Evolutionary conservation across 2,329 filamentous ascomycete species (phyloP).

Genomic region (Colletotrichum sp.): DNA sequence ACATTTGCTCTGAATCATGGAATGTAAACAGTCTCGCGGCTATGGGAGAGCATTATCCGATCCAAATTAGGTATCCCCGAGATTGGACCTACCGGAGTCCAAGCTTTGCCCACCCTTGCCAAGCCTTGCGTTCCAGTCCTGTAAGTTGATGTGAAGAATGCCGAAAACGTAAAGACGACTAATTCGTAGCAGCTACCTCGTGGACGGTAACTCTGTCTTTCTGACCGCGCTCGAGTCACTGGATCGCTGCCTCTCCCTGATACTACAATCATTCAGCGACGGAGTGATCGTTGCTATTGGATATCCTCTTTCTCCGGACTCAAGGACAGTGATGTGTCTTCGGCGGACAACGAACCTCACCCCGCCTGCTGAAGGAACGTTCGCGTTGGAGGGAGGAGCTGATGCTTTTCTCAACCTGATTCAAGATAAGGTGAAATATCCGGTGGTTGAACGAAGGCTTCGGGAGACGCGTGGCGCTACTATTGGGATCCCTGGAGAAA

Average conservation of each 20-base stretch:
- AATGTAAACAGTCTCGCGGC: not conserved
- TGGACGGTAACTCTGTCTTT: slow-evolving; percentile 40
- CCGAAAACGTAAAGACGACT: not conserved
- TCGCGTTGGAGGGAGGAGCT: slow-evolving; percentile 42
- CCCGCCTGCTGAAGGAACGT: slow-evolving; percentile 26
- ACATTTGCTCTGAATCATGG: not conserved
- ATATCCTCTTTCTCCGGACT: slow-evolving; percentile 28
- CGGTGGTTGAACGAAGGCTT: slow-evolving; percentile 33
- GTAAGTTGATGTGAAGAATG: slow-evolving; percentile 24
- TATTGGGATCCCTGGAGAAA: slow-evolving; percentile 30
- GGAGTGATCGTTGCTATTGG: slow-evolving; percentile 36
- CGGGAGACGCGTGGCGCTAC: slow-evolving; percentile 25
- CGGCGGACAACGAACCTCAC: slow-evolving; percentile 35
- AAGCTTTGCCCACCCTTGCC: not conserved
- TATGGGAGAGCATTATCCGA: slow-evolving; percentile 26
- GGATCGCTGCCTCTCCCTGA: slow-evolving; percentile 22
- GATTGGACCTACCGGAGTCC: slow-evolving; percentile 24
- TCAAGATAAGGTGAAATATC: slow-evolving; percentile 39
- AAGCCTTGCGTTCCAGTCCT: slow-evolving; percentile 26
- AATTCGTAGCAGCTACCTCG: slow-evolving; percentile 29
- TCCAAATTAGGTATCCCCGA: slow-evolving; percentile 35
- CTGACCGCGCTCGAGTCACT: slow-evolving; percentile 33
- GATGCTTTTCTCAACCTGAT: slow-evolving; percentile 50
- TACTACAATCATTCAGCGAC: slow-evolving; percentile 26
- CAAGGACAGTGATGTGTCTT: slow-evolving; percentile 30